A percentile compares a stretch with the other conserved stretches of the same genome.
These are phyloP conservation scores for Eurotiales sp. DNA, from an alignment of 2,329 filamentous ascomycete genomes.

Conservation along the genomic window DNA sequence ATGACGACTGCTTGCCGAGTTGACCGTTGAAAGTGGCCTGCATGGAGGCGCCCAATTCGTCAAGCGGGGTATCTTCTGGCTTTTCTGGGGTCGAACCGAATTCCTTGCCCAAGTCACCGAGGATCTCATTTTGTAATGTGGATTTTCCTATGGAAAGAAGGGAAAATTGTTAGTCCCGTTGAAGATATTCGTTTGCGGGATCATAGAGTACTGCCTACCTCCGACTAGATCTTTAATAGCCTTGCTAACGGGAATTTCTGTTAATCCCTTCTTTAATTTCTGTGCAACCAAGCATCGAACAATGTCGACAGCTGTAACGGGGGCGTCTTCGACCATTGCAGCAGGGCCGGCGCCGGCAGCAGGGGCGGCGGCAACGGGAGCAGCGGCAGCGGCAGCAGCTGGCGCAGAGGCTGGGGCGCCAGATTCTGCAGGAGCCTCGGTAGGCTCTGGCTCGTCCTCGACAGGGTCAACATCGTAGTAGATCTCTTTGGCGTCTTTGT, in stretches of 20 bases:
- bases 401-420: constrained; percentile 37
- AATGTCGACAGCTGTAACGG: constrained; percentile 84
- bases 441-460: constrained; percentile 75
- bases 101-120: constrained; percentile 96
- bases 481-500: constrained; percentile 98
- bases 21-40: constrained; percentile 99
- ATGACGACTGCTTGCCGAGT: constrained; percentile 92
- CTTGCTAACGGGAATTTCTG: constrained; percentile 88
- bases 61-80: constrained; percentile 93
- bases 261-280: constrained; percentile 91
- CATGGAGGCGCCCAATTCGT: constrained; percentile 92
- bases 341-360: constrained; percentile 74
- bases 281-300: constrained; percentile 86
- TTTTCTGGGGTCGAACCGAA: constrained; percentile 98
- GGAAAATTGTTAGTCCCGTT: not conserved
- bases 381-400: constrained; percentile 39
- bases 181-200: not conserved
- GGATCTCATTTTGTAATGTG: constrained; percentile 96
- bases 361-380: constrained; percentile 50
- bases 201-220: constrained; percentile 63
- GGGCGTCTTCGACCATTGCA: constrained; percentile 78
- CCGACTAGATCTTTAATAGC: constrained; percentile 98
- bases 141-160: constrained; percentile 71
- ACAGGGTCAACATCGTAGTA: constrained; percentile 98
- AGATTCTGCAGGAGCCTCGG: constrained; percentile 33